A percentile compares a stretch with the other conserved stretches of the same genome.
phyloP scores from a whole-genome alignment of 495 filamentous ascomycete species.

The Elaphomyces granulatus region DNA sequence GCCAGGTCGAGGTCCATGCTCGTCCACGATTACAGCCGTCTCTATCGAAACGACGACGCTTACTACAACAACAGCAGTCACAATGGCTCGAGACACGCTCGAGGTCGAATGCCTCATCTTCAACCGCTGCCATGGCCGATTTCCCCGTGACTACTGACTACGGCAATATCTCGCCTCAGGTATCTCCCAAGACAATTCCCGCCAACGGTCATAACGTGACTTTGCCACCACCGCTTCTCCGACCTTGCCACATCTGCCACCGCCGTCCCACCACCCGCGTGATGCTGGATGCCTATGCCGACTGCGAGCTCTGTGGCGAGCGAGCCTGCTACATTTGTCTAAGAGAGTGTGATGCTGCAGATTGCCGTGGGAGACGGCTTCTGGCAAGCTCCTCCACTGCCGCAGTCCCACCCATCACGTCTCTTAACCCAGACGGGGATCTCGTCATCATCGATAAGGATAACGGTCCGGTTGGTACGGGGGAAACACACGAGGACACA shows the following conservation, averaged over 20 bases:
- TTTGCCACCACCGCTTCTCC: conserved; percentile 15
- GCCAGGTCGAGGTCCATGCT: too few species aligned
- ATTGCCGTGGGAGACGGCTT: conserved; percentile 11
- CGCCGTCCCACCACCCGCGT: conserved; percentile 31
- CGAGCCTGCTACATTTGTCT: conserved; percentile 40
- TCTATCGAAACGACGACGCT: too few species aligned
- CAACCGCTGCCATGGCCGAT: not conserved
- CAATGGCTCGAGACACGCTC: too few species aligned
- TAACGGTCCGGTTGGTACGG: too few species aligned
- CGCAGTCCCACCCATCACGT: too few species aligned
- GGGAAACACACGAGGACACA: too few species aligned
- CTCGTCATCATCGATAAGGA: too few species aligned
- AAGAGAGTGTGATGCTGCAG: conserved; percentile 28
- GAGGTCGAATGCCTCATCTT: conserved; percentile 1
- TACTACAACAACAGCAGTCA: too few species aligned
- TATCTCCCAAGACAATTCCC: conserved; percentile 1
- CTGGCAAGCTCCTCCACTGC: too few species aligned
- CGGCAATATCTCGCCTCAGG: not conserved
- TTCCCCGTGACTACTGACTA: not conserved
- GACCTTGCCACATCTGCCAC: conserved; percentile 38
- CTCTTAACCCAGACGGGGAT: too few species aligned
- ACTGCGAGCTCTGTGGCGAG: conserved; percentile 34
- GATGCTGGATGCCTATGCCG: conserved; percentile 35
- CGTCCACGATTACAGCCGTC: too few species aligned
- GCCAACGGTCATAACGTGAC: not conserved